Percentiles rank a stretch among this genome's conserved stretches.
Evolutionary conservation across 2,329 filamentous ascomycete genomes (phyloP).

Genomic region (Diaporthe aspalathi): DNA sequence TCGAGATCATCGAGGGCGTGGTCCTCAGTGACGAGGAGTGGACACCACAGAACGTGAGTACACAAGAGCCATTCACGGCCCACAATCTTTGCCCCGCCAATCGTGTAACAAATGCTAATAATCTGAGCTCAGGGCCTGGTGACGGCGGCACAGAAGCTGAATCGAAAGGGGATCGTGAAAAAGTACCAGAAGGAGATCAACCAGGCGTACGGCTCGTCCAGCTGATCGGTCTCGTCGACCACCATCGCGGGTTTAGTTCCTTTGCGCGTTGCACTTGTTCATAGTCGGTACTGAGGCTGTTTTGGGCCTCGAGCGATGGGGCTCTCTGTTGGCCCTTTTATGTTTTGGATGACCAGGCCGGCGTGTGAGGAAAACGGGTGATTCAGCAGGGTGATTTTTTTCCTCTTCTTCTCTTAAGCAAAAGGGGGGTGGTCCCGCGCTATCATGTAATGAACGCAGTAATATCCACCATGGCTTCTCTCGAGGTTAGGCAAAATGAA

Average conservation of each 20-base stretch:
- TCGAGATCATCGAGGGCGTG: conserved; percentile 78
- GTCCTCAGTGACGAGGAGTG: conserved; percentile 79
- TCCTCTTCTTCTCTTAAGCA: neutral
- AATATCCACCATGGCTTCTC: conserved; percentile 29
- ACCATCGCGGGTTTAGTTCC: neutral
- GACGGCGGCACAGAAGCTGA: conserved; percentile 79
- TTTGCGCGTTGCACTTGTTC: conserved; percentile 12
- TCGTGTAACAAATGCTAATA: conserved; percentile 44
- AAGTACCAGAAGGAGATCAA: conserved; percentile 72
- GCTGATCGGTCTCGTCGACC: conserved; percentile 15
- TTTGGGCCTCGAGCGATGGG: neutral
- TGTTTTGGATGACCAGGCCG: conserved; percentile 14
- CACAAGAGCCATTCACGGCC: neutral
- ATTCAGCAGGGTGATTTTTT: conserved; percentile 13
- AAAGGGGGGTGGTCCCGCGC: neutral
- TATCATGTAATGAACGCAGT: conserved; percentile 19
- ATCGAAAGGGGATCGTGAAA: conserved; percentile 74
- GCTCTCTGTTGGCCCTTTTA: neutral
- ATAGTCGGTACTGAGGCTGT: conserved; percentile 8
- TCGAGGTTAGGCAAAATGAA: conserved; percentile 17
- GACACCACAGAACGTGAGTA: conserved; percentile 78
- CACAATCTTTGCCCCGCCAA: neutral
- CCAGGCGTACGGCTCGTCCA: conserved; percentile 64
- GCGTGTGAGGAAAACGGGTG: neutral
- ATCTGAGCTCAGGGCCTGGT: conserved; percentile 63